Evolutionary conservation across 1,284 basidiomycete species (phyloP), one percentile per base, ranked within the genome.

Genomic region (Papiliotrema flavescens): DNA sequence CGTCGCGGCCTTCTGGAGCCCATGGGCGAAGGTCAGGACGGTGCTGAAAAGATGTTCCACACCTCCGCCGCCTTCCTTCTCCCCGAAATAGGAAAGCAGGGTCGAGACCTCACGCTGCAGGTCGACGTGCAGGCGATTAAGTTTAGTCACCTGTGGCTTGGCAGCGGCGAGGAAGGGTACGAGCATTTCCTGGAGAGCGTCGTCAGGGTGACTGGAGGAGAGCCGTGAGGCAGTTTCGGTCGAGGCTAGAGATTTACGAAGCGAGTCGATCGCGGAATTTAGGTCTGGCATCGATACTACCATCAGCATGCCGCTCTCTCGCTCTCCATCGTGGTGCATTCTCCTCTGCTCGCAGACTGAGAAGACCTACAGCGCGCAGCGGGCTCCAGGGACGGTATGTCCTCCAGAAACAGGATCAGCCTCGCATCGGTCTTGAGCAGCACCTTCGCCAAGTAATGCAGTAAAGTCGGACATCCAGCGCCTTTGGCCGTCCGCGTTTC

Each of bases 381-480:
- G 3, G 88, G 83, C 70, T 94, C 89, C 2, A 95, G 67, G 66
- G 85, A 85, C 2, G 89, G 85, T 63, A 90, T 77, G 23, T 94
- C 91, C 36, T 91, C 87, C 8, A 89, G 80, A 74, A 92, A 94
- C 14, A 82, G 81, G 0, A 88, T 78, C 4, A 89, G 70, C 0
- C 79, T 77, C 0, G 87, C 82, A 66, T 92, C 85, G 13, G 80
- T 81, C 42, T 84, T 81, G 56, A 89, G 73, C n/a, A 95, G 79
- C 5, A 89, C 80, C 47, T 82, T 80, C 7, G 89, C 89, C 23
- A 95, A 69, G 70, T 91, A 95, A 72, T 96, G 91, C 24, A 96
- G 78, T 23, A 96, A 79, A 0, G 89, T 94, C 0, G 90, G 89
- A 62, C 89, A 93, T 1, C 84, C 83, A 0, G 82, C 81, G 0